Evolutionary conservation across 1,284 basidiomycete genomes (phyloP).

Genomic region (Fomitopsis pinicola): DNA sequence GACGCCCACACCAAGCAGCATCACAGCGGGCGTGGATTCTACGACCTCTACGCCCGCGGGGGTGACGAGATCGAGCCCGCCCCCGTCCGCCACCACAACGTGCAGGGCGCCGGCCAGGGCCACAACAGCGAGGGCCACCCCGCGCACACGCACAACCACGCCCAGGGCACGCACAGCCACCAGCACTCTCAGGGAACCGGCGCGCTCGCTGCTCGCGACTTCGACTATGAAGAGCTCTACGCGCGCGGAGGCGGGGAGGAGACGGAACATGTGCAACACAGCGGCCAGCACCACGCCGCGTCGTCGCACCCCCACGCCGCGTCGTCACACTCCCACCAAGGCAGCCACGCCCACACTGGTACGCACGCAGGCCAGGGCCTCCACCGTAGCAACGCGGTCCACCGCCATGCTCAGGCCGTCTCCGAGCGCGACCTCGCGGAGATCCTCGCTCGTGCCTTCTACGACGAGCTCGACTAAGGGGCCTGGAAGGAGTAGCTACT

Average conservation of each 20-base stretch:
- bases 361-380: too few relatives aligned
- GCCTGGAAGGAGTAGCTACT: background rate
- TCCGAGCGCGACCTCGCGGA: background rate
- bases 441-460: background rate
- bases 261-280: background rate
- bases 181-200: background rate
- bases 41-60: too few relatives aligned
- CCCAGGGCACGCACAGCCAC: background rate
- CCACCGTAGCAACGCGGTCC: background rate
- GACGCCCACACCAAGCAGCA: too few relatives aligned
- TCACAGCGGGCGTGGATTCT: too few relatives aligned
- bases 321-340: background rate
- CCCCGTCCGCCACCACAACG: too few relatives aligned
- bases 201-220: background rate
- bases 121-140: too few relatives aligned
- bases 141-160: too few relatives aligned
- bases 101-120: too few relatives aligned
- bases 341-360: background rate
- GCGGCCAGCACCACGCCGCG: too few relatives aligned
- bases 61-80: too few relatives aligned
- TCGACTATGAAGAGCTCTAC: background rate
- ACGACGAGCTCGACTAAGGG: background rate
- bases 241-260: background rate
- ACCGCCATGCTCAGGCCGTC: background rate
- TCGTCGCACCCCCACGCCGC: background rate